Base-by-base conservation (phyloP, 176 grass and related monocot species). In the Triticum timopheevii region DNA sequence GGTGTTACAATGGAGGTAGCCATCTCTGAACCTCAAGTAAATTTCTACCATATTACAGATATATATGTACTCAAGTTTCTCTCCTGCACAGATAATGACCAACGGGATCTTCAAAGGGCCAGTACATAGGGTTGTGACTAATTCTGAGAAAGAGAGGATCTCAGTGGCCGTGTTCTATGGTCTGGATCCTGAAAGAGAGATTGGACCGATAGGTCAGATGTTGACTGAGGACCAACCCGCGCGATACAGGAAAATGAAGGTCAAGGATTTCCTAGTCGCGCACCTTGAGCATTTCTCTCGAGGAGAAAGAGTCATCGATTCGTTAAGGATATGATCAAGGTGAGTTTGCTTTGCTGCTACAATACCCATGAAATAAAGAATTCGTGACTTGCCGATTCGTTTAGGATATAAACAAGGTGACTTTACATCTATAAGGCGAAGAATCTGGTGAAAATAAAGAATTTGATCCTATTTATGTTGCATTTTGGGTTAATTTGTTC, bases 1-100 rank as follows among this genome's bases (percentile, higher is more conserved):
- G 91, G 94, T 28, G 68, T 67, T 27, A 34, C 10, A 1, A 68
- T 89, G 61, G 91, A 95, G 94, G 94, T 93, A 87, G 5, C 13
- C 15, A 62, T 69, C 10, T 6, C 4, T 56, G 45, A 54, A 54
- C 45, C 45, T 54, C 4, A 6, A 54, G 17, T 76, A 54, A 5
- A 54, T 31, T 76, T 54, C 4, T 52, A 15, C 16, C 8, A 11
- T 45, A 44, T 27, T 73, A 45, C 39, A 6, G 23, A 23, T 69
- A 16, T 69, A 16, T 35, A 35, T 42, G 40, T 16, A 45, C 10
- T 73, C 11, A 74, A 27, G 39, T 74, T 28, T 27, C 4, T 27
- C 17, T 85, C 10, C 8, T 3, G 8, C 9, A 20, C 84, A 93
- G 91, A 84, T 93, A 70, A 35, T 93, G 76, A 88, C 80, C 40